Evolutionary conservation across 202 grass and related monocot genomes (phyloP).

Genomic region (Digitaria exilis): DNA sequence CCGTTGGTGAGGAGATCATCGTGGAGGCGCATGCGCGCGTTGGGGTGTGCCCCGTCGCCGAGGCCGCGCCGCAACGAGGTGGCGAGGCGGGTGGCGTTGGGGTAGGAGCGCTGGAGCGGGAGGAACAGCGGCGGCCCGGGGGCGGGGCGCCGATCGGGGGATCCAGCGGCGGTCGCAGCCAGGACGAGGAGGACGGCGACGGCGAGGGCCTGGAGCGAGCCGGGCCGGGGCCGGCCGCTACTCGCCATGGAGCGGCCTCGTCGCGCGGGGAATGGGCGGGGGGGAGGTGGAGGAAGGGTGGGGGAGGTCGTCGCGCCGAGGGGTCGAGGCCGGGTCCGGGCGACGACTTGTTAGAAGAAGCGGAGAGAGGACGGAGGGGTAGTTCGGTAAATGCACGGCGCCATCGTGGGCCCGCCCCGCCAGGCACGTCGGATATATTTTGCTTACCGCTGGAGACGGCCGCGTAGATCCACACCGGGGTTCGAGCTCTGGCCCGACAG

Average conservation of each 20-base stretch:
- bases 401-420: not conserved
- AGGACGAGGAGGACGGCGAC: slow-evolving; percentile 41
- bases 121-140: slow-evolving; percentile 66
- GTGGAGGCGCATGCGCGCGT: slow-evolving; percentile 91
- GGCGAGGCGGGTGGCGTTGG: slow-evolving; percentile 57
- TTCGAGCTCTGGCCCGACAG: not conserved
- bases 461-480: not conserved
- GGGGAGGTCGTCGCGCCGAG: slow-evolving; percentile 40
- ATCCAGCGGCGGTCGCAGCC: slow-evolving; percentile 24
- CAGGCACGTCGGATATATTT: not conserved
- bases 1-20: slow-evolving; percentile 97
- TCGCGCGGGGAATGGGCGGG: slow-evolving; percentile 31
- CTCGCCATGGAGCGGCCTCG: slow-evolving; percentile 51
- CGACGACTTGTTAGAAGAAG: slow-evolving; percentile 44
- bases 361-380: slow-evolving; percentile 32
- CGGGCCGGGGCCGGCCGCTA: slow-evolving; percentile 27
- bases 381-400: slow-evolving; percentile 10
- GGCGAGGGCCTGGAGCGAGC: slow-evolving; percentile 20
- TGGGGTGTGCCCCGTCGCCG: slow-evolving; percentile 46
- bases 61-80: slow-evolving; percentile 42
- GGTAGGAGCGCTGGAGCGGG: slow-evolving; percentile 64
- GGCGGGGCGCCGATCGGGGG: slow-evolving; percentile 48
- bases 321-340: slow-evolving; percentile 20
- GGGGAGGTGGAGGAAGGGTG: not conserved
- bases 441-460: slow-evolving; percentile 6